These are phyloP conservation scores for Leptographium wingfieldii DNA, from an alignment of 2,329 filamentous ascomycete species.

Conservation along the genomic window DNA sequence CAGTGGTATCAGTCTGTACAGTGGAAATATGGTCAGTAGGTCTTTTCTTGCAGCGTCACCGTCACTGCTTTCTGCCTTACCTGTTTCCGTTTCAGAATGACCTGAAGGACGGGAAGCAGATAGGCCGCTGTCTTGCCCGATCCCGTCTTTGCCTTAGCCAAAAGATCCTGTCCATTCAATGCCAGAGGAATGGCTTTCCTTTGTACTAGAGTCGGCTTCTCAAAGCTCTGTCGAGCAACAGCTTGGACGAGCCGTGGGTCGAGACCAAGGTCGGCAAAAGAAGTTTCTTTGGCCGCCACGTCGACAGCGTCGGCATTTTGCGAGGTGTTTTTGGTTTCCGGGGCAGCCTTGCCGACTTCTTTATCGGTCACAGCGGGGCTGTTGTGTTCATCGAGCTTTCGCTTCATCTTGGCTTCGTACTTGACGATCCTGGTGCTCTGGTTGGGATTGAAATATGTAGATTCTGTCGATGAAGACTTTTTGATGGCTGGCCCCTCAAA, in stretches of 20 bases:
- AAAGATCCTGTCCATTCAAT: constrained; percentile 74
- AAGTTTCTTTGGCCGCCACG: constrained; percentile 1
- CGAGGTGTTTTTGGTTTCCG: neutral
- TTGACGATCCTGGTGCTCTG: neutral
- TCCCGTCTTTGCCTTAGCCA: constrained; percentile 87
- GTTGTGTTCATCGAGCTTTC: constrained; percentile 40
- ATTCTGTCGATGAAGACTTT: neutral
- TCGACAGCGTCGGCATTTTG: constrained; percentile 12
- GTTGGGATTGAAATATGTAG: neutral
- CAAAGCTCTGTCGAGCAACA: constrained; percentile 71
- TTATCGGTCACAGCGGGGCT: constrained; percentile 18
- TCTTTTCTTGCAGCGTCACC: too few species aligned
- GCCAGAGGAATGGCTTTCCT: constrained; percentile 77
- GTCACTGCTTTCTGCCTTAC: constrained; percentile 6
- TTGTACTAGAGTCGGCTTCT: constrained; percentile 80
- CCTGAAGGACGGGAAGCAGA: constrained; percentile 75
- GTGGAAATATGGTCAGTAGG: neutral
- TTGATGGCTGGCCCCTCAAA: neutral
- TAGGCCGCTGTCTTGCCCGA: constrained; percentile 98
- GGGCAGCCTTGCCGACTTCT: neutral
- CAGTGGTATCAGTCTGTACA: constrained; percentile 32
- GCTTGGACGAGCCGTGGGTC: constrained; percentile 80
- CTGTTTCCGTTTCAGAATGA: constrained; percentile 63
- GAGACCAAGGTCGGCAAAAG: constrained; percentile 64
- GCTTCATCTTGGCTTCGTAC: constrained; percentile 34